Conservation (phyloP, 2,329 filamentous ascomycete species). For the Samsoniella hepiali region DNA sequence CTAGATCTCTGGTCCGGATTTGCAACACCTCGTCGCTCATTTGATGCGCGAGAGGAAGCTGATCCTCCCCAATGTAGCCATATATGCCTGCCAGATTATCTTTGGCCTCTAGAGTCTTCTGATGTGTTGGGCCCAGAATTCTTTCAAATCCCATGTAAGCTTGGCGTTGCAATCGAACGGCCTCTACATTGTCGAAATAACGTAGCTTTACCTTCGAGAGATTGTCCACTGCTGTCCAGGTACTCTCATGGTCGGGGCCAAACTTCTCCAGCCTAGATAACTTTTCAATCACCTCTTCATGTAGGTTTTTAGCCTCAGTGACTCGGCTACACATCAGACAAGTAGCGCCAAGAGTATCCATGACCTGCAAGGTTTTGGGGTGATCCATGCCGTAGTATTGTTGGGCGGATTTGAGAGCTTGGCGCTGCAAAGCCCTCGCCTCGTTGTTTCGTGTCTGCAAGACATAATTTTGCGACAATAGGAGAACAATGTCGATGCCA, state of each 20-base stretch:
- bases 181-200: not conserved
- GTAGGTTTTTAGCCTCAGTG: not conserved
- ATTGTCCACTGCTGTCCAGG: slow-evolving; percentile 3
- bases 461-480: slow-evolving; percentile 8
- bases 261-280: not conserved
- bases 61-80: not conserved
- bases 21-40: slow-evolving; percentile 7
- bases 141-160: not conserved
- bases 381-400: not conserved
- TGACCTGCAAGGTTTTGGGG: slow-evolving; percentile 8
- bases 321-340: slow-evolving; percentile 9
- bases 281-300: not conserved
- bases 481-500: not conserved
- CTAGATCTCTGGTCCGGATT: not conserved
- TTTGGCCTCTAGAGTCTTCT: slow-evolving; percentile 11
- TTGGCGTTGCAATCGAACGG: not conserved
- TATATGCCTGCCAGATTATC: slow-evolving; percentile 3
- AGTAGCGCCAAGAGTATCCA: slow-evolving; percentile 11
- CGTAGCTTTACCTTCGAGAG: slow-evolving; percentile 2
- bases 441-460: slow-evolving; percentile 10
- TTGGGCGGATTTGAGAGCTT: slow-evolving; percentile 1
- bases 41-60: not conserved
- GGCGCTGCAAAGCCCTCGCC: not conserved
- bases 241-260: slow-evolving; percentile 5
- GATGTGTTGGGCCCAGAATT: slow-evolving; percentile 2